Evolutionary conservation across 305 asterid genomes (phyloP), one percentile per base, ranked within the genome.

Genomic region (Fraxinus floribunda): DNA sequence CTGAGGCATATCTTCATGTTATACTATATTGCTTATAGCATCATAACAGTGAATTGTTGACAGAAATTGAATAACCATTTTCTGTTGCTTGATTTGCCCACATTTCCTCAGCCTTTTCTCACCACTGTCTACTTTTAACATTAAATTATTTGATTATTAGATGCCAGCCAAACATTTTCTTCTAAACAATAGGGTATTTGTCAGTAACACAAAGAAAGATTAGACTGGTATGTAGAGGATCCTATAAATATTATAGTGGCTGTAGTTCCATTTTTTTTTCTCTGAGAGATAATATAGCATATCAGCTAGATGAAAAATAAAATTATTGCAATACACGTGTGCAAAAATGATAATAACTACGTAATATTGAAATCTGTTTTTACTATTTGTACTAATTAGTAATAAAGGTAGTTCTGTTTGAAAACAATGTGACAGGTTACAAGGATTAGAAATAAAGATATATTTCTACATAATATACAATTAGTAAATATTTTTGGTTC

Each of bases 1-100:
- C 76, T 10, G 34, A 55, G 75, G 24, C 44, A 78, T 3, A 78
- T 80, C 66, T 75, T 49, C 62, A 76, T 20, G 49, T 41, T 75
- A 35, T 72, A 15, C 49, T 72, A 2, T 15, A 66, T 71, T 30
- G 44, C 44, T 71, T 7, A 34, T 71, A 30, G 46, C 26, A 32
- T 32, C 46, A n/a, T 35, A 72, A 68, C 10, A 68, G 38, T 29
- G 38, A 68, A 16, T 16, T 34, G 15, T 34, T 72, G 46, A 72
- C 38, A 11, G 22, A 30, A 35, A 72, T 9, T 72, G 26, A n/a
- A 34, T 35, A 34, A 7, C 26, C 29, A 72, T 72, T 32, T 72
- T 72, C 77, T n/a, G 77, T 72, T 34, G 30, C 49, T n/a, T 72
- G 77, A 72, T 72, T n/a, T n/a, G 20, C 46, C 26, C 35, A 32